A percentile compares a stretch with the other conserved stretches of the same genome.
phyloP scores from a whole-genome alignment of 495 filamentous ascomycete genomes.

The Aspergillus egyptiacus region DNA sequence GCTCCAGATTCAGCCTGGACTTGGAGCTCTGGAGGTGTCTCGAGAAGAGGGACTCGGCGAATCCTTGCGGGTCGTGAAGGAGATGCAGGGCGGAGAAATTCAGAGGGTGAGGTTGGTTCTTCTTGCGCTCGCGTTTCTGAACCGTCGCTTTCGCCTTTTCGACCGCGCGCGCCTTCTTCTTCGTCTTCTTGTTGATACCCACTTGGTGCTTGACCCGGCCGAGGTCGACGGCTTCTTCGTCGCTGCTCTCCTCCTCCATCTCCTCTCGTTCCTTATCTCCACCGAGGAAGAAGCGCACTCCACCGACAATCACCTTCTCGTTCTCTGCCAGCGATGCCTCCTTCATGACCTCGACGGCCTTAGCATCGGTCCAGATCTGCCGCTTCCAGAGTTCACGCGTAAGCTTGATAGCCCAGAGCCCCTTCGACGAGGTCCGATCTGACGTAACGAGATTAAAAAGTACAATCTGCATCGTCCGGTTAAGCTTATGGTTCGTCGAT shows the following conservation, averaged over 20 bases:
- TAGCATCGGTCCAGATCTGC: conserved; percentile 81
- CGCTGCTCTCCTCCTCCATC: conserved; percentile 79
- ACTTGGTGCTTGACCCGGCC: conserved; percentile 74
- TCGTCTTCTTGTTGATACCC: conserved; percentile 91
- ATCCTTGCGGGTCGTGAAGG: conserved; percentile 90
- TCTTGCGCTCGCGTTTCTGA: conserved; percentile 80
- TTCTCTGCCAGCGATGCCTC: conserved; percentile 76
- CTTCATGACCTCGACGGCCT: conserved; percentile 91
- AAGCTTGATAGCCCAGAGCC: conserved; percentile 89
- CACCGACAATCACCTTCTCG: conserved; percentile 81
- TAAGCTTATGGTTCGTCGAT: conserved; percentile 81
- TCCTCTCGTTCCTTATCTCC: conserved; percentile 94
- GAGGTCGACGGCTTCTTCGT: conserved; percentile 71
- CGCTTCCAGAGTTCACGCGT: conserved; percentile 84
- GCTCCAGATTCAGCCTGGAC: conserved; percentile 82
- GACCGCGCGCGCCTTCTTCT: conserved; percentile 71
- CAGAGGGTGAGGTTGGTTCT: conserved; percentile 74
- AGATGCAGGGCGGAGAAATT: conserved; percentile 99
- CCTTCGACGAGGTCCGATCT: conserved; percentile 76
- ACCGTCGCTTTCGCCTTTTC: conserved; percentile 72
- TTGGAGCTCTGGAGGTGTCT: conserved; percentile 86
- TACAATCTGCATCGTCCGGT: conserved; percentile 85
- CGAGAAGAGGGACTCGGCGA: conserved; percentile 82
- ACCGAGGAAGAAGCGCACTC: conserved; percentile 90
- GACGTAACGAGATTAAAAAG: conserved; percentile 84